Evolutionary conservation across 345 rosid species (phyloP), one percentile per base, ranked within the genome.

Genomic region (Orychophragmus violaceus): DNA sequence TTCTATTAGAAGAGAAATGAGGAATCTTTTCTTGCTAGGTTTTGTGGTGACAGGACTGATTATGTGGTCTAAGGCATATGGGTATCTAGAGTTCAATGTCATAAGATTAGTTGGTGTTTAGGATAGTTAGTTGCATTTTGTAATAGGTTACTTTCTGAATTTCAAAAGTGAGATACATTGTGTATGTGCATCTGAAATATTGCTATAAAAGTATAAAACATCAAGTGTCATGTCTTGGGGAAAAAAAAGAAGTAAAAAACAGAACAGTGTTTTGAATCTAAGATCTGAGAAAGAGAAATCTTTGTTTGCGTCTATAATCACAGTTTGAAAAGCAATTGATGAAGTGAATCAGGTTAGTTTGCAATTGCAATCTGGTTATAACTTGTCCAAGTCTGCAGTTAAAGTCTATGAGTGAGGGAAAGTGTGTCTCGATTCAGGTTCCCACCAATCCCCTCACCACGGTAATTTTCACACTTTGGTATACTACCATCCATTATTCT

Each of bases 381-480:
- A 61, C 35, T 62, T 75, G 62, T 71, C 76, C 74, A 36, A 14
- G 67, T 22, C 54, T 83, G 82, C 85, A 89, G 99, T 76, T 84
- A 64, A 82, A 75, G 72, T 81, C 77, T 74, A 75, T 77, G 74
- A 74, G 70, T 46, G 90, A 85, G 72, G 95, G 84, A 46, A 83
- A 85, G 64, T 78, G 82, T 77, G 81, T 91, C 75, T 83, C 83
- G 21, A 72, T 95, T 71, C 93, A 84, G 82, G 79, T 72, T 72
- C 88, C 93, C 42, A 75, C 78, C 57, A 78, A 75, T 80, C 75
- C 87, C 22, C 86, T 80, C 72, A 68, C 79, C 52, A 62, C 68
- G 84, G 97, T 91, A 76, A 74, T 39, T 49, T 32, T 17, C 69
- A 67, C 32, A 49, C 77, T 37, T 62, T 78, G 81, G 71, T 74